phyloP scores from a whole-genome alignment of 148 eudicot genomes.

The Rhododendron ferrugineum region DNA sequence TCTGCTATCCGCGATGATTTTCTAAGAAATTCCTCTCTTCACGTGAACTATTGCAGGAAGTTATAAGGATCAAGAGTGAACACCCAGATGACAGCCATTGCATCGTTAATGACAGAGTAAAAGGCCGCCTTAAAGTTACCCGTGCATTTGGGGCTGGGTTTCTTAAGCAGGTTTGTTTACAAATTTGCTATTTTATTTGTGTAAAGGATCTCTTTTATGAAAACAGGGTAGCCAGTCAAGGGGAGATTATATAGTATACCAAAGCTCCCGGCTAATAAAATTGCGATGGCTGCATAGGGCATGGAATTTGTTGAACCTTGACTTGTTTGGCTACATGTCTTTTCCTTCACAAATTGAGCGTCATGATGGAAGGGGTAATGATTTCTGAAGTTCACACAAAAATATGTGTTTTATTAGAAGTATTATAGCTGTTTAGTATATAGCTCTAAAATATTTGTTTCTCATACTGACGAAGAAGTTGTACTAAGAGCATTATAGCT shows the following conservation, averaged over 20 bases:
- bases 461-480: background rate
- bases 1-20: background rate
- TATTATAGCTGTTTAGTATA: background rate
- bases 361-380: background rate
- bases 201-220: background rate
- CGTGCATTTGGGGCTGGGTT: conserved; percentile 99
- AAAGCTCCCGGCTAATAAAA: background rate
- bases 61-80: conserved; percentile 80
- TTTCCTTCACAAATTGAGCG: background rate
- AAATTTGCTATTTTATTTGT: background rate
- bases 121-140: conserved; percentile 96
- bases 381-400: background rate
- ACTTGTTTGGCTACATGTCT: background rate
- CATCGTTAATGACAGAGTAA: conserved; percentile 95
- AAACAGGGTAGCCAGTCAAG: background rate
- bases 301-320: background rate
- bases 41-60: conserved; percentile 51
- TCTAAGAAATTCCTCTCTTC: background rate
- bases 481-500: background rate
- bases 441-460: background rate
- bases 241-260: background rate
- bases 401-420: background rate
- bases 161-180: conserved; percentile 79
- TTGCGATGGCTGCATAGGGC: background rate
- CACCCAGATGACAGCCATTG: conserved; percentile 95